Base-by-base conservation (phyloP, 1,284 basidiomycete genomes). In the Thelephora terrestris region DNA sequence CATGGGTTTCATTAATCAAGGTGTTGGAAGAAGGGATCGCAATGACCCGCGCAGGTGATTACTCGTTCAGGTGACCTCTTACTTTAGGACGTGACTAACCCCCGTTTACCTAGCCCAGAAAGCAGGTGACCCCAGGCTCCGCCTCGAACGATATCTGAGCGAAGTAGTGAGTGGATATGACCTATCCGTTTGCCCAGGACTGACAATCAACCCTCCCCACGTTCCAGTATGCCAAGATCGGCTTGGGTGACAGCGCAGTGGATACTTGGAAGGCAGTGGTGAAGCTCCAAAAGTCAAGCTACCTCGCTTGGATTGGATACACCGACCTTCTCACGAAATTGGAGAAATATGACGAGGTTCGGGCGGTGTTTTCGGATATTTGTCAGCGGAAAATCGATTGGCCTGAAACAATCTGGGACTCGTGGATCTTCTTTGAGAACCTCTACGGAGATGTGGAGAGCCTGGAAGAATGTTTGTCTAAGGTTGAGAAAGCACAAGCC, bases 341-440 rank as follows among this genome's bases (percentile, higher is more conserved):
- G 21, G 70, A 75, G 42, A 69, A 76, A 52, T 67, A 79, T 50
- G 71, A 76, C 10, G 67, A 75, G 45, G 85, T 83, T 1, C 78
- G 90, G 32, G 69, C 74, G 21, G 67, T 79, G 4, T 92, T 87
- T 65, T 66, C 69, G 18, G 75, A 81, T 49, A 70, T 83, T 12
- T 76, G 79, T 47, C 68, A 71, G 40, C 85, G 84, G 61, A 75
- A 81, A 40, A 58, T 95, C 37, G 93, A 97, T 64, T 96, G 92
- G 85, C 91, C 93, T 0, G 92, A 96, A 63, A 85, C 82, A 2
- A 70, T 98, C 5, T 91, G 91, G 78, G 87, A 93, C 50, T 85
- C 87, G 0, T 96, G 90, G 84, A 61, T 83, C 4, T 68, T 74
- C 14, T 96, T 98, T 56, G 95, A 98, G 62, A 81, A 91, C 53